These are phyloP conservation scores for Peronospora tabacina DNA, from an alignment of 352 stramenopile species.

Conservation along the genomic window DNA sequence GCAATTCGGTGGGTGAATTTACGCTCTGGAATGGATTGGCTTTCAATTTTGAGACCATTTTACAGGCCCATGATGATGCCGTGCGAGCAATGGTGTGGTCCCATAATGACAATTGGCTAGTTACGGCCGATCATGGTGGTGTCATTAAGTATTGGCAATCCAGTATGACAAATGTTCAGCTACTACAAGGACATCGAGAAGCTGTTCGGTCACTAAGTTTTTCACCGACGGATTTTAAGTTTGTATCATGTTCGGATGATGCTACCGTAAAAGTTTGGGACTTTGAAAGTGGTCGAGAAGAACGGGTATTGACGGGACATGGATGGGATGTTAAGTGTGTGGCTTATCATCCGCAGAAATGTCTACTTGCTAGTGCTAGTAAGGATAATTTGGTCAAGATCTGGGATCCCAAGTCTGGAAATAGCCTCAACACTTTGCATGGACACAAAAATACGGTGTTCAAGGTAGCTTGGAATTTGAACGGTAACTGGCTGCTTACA, in stretches of 20 bases:
- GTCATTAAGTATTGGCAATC: slow-evolving; percentile 91
- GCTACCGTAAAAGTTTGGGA: slow-evolving; percentile 92
- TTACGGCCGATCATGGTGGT: slow-evolving; percentile 84
- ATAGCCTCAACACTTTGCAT: slow-evolving; percentile 91
- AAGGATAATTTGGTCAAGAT: slow-evolving; percentile 98
- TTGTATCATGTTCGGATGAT: slow-evolving; percentile 96
- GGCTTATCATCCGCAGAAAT: slow-evolving; percentile 93
- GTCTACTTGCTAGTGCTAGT: slow-evolving; percentile 90
- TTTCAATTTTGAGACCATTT: slow-evolving; percentile 97
- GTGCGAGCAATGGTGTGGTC: slow-evolving; percentile 89
- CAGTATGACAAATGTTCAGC: slow-evolving; percentile 84
- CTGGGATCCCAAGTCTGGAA: slow-evolving; percentile 93
- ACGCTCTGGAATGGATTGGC: slow-evolving; percentile 96
- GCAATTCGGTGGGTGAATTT: slow-evolving; percentile 95
- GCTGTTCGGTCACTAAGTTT: slow-evolving; percentile 94
- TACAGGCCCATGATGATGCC: slow-evolving; percentile 86
- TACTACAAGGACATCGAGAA: slow-evolving; percentile 80
- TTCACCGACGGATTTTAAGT: slow-evolving; percentile 95
- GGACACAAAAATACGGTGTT: slow-evolving; percentile 98
- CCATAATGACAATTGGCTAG: slow-evolving; percentile 87
- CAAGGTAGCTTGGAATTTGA: slow-evolving; percentile 95
- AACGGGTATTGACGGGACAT: slow-evolving; percentile 92
- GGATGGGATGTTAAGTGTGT: slow-evolving; percentile 97
- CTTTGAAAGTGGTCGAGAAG: slow-evolving; percentile 88
- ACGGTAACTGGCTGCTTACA: slow-evolving; percentile 97